Evolutionary conservation across 805 yeast genomes (phyloP), one percentile per base, ranked within the genome.

Genomic region (Clavispora santaluciae): DNA sequence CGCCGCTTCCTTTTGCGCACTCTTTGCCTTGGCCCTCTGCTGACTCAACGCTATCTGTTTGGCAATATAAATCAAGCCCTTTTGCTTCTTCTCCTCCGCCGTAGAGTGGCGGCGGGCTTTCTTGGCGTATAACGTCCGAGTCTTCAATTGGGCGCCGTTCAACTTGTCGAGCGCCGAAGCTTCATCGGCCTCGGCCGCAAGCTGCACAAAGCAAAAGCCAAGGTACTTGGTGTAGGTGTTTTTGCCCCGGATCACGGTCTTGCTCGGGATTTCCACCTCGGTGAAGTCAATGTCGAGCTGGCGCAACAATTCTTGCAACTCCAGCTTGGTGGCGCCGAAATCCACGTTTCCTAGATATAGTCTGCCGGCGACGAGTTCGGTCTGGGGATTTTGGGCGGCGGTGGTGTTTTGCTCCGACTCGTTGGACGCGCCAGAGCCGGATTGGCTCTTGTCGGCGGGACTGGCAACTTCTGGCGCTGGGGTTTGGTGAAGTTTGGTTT

Each of bases 161-260:
- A 55, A 68, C 36, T 63, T 56, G 38, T 56, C 65, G 50, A 75
- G 65, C 22, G 76, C 75, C 38, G 56, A 56, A 36, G 70, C 75
- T 10, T 77, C 76, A 20, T 68, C 68, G 16, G 58, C 69, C 35
- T 65, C 68, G 36, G 61, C 50, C 33, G 60, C 69, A 51, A 76
- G 77, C 44, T 78, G 76, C 38, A 78, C 75, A 56, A 79, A 80
- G 11, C 80, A 84, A 51, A 76, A 79, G 30, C 86, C 85, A 45
- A 67, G 74, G 57, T 64, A 72, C 59, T 66, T 61, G 57, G 67
- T 51, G 59, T 63, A 60, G 44, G 68, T 56, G 35, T 61, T 63
- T 6, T 15, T 68, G 33, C 60, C 58, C 36, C 60, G 58, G 28
- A 54, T 53, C 38, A 54, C 48, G 46, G 67, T 65, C 58, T 71